Evolutionary conservation across 208 protist species (phyloP).

Genomic region (Trypanosoma melophagium): DNA sequence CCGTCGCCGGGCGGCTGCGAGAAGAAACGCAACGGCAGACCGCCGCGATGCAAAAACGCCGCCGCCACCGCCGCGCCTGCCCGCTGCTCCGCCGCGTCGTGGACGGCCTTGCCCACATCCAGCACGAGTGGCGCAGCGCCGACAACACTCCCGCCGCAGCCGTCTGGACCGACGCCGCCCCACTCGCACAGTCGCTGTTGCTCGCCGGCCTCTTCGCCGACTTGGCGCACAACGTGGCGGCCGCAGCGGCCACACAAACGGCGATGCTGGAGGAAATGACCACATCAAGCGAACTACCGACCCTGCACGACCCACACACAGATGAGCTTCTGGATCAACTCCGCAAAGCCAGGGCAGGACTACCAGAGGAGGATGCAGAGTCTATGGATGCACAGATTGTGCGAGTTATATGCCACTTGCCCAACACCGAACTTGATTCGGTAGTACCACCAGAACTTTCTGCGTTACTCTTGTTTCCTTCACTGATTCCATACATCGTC

Average conservation of each 20-base stretch:
- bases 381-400: constrained; percentile 25
- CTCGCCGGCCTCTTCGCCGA: constrained; percentile 25
- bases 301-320: background rate
- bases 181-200: constrained; percentile 9
- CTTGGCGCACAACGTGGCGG: constrained; percentile 9
- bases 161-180: constrained; percentile 29
- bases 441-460: background rate
- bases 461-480: constrained; percentile 33
- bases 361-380: constrained; percentile 22
- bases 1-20: constrained; percentile 34
- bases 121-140: background rate
- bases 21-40: constrained; percentile 38
- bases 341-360: background rate
- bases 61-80: constrained; percentile 31
- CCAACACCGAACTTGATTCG: background rate
- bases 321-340: constrained; percentile 17
- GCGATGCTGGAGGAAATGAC: constrained; percentile 4
- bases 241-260: background rate
- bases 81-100: constrained; percentile 54
- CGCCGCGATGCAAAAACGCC: constrained; percentile 32
- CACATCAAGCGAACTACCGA: background rate
- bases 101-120: constrained; percentile 21
- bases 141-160: constrained; percentile 3
- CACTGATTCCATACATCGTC: constrained; percentile 30
- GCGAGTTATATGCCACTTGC: constrained; percentile 17